Conservation (phyloP, 306 rosid species). For the Dalbergia cultrata region DNA sequence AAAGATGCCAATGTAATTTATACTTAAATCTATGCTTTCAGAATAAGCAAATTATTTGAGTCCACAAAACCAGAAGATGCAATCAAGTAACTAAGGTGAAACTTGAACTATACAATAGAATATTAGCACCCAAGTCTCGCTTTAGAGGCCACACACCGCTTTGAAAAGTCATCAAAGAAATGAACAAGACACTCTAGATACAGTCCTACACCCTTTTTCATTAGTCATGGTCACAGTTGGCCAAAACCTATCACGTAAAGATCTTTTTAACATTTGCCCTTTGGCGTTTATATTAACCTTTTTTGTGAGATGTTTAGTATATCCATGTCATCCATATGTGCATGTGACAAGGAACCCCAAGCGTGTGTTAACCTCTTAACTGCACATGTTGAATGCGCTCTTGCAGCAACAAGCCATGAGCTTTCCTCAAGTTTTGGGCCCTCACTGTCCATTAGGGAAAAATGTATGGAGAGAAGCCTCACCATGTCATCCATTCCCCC, state of each 20-base stretch:
- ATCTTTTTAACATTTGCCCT: constrained; percentile 7
- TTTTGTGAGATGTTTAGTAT: not conserved
- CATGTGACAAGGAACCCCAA: constrained; percentile 41
- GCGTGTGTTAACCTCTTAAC: constrained; percentile 46
- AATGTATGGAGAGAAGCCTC: constrained; percentile 45
- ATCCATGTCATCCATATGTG: constrained; percentile 50
- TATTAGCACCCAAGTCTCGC: constrained; percentile 19
- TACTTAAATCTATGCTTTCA: not conserved
- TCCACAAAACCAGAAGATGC: not conserved
- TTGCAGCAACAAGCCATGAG: constrained; percentile 53
- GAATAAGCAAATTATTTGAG: not conserved
- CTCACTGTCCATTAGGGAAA: constrained; percentile 45
- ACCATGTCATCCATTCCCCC: constrained; percentile 48
- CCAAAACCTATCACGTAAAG: not conserved
- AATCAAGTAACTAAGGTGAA: not conserved
- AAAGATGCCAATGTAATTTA: too few relatives aligned
- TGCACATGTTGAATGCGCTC: constrained; percentile 49
- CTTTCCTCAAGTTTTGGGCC: constrained; percentile 48
- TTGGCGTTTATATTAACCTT: constrained; percentile 7
- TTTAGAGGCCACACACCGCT: constrained; percentile 5
- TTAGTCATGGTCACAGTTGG: constrained; percentile 22
- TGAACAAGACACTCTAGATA: not conserved
- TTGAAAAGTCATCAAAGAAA: constrained; percentile 27
- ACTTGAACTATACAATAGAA: constrained; percentile 23
- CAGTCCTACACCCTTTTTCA: constrained; percentile 1